These are phyloP conservation scores for Rhizophora apiculata DNA, from an alignment of 345 rosid species.

Conservation along the genomic window DNA sequence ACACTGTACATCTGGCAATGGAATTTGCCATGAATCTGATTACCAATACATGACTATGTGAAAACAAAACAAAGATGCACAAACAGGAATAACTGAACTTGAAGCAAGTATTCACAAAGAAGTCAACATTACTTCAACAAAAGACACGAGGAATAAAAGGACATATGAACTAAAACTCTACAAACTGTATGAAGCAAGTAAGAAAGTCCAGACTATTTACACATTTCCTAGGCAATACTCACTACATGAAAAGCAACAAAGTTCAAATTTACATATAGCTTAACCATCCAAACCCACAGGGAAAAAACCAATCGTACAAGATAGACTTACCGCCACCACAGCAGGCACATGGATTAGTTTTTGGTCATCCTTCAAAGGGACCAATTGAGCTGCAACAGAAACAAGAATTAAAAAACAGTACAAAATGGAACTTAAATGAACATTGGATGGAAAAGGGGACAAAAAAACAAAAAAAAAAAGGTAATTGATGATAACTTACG, in stretches of 20 bases:
- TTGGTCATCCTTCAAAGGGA: slow-evolving; percentile 47
- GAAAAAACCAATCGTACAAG: no score
- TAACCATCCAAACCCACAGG: no score
- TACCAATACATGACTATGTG: no score
- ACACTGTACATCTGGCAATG: no score
- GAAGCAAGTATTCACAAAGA: no score
- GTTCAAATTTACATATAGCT: not conserved
- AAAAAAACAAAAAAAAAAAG: not conserved
- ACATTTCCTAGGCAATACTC: not conserved
- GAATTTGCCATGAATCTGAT: no score
- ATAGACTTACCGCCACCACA: slow-evolving; percentile 78
- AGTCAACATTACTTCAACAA: no score
- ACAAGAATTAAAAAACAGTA: not conserved
- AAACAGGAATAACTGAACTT: no score
- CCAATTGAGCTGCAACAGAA: slow-evolving; percentile 79
- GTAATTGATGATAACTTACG: slow-evolving; percentile 48
- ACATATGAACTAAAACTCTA: no score
- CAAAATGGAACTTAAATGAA: not conserved
- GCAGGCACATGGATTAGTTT: slow-evolving; percentile 63
- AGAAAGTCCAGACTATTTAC: not conserved
- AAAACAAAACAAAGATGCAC: no score
- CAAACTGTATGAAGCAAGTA: no score
- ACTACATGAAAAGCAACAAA: not conserved
- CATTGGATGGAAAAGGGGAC: not conserved
- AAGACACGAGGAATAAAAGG: no score